phyloP scores from a whole-genome alignment of 2,329 filamentous ascomycete genomes.

The Diplodia seriata region DNA sequence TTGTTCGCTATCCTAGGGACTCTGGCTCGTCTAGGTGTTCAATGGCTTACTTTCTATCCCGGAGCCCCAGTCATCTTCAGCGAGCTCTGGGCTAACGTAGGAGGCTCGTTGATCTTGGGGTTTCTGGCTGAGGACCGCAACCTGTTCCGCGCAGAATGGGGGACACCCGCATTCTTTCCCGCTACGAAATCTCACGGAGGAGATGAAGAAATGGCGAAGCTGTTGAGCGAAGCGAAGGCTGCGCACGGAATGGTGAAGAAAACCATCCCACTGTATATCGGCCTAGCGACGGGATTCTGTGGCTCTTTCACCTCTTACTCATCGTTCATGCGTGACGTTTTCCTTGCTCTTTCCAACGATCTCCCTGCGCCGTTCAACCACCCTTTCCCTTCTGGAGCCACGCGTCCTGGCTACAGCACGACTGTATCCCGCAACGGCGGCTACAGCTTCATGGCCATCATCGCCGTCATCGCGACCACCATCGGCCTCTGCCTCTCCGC shows the following conservation, averaged over 20 bases:
- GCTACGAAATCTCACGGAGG: constrained; percentile 38
- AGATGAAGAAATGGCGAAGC: constrained; percentile 48
- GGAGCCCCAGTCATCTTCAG: constrained; percentile 76
- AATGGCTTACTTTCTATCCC: constrained; percentile 80
- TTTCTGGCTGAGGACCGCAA: constrained; percentile 81
- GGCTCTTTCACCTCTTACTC: constrained; percentile 92
- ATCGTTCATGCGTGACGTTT: constrained; percentile 79
- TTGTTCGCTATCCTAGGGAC: constrained; percentile 87
- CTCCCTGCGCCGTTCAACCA: constrained; percentile 62
- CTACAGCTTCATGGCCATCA: constrained; percentile 81
- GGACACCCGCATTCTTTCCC: constrained; percentile 51
- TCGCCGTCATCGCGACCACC: constrained; percentile 77
- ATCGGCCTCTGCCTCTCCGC: constrained; percentile 73
- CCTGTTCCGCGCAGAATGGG: constrained; percentile 75
- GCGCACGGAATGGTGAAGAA: constrained; percentile 69
- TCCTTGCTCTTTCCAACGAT: constrained; percentile 79
- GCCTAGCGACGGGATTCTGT: constrained; percentile 84
- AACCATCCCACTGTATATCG: constrained; percentile 86
- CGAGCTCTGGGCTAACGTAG: constrained; percentile 87
- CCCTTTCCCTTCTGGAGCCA: constrained; percentile 40
- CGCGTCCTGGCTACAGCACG: constrained; percentile 41
- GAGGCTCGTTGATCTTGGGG: constrained; percentile 81
- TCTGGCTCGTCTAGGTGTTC: constrained; percentile 79
- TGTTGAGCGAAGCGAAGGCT: constrained; percentile 42
- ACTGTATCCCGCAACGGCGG: constrained; percentile 68